Percentiles rank a stretch among this genome's conserved stretches.
Evolutionary conservation across 2,329 filamentous ascomycete species (phyloP).

Genomic region (Didymella arachidicola): DNA sequence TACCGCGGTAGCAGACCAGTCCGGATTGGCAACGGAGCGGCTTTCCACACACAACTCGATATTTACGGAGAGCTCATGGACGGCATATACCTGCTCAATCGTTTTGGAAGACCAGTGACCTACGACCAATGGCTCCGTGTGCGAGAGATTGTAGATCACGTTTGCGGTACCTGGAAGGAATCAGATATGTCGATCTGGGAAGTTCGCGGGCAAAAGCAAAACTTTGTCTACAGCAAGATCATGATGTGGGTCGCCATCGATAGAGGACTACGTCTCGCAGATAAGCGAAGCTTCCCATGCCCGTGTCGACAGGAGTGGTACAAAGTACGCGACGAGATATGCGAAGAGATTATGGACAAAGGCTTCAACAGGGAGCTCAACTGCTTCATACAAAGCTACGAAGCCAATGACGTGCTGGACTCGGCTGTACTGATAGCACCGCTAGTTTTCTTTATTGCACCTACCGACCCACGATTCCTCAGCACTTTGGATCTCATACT

Average conservation of each 20-base stretch:
- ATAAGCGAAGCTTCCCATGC: conserved; percentile 79
- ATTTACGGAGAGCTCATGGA: conserved; percentile 84
- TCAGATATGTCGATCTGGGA: conserved; percentile 86
- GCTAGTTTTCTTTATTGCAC: conserved; percentile 79
- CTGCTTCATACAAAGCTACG: conserved; percentile 79
- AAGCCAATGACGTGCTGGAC: conserved; percentile 73
- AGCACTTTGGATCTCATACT: conserved; percentile 77
- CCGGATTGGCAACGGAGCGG: conserved; percentile 78
- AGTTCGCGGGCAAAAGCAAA: conserved; percentile 75
- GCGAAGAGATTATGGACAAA: conserved; percentile 80
- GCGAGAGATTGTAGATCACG: conserved; percentile 73
- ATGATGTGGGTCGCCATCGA: conserved; percentile 86
- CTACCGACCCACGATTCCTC: conserved; percentile 78
- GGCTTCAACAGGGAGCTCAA: conserved; percentile 75
- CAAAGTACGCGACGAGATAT: conserved; percentile 70
- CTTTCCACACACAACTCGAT: conserved; percentile 78
- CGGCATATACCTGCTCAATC: conserved; percentile 79
- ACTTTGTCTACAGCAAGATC: conserved; percentile 82
- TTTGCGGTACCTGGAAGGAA: conserved; percentile 70
- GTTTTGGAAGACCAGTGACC: conserved; percentile 75
- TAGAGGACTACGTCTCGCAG: conserved; percentile 73
- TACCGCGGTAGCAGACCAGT: conserved; percentile 76
- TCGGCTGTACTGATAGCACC: conserved; percentile 79
- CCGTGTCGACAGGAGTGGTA: conserved; percentile 74
- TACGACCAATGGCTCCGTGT: conserved; percentile 80